Base-by-base conservation (phyloP, 139 green algal genomes). In the Spirogloea muscicola region DNA sequence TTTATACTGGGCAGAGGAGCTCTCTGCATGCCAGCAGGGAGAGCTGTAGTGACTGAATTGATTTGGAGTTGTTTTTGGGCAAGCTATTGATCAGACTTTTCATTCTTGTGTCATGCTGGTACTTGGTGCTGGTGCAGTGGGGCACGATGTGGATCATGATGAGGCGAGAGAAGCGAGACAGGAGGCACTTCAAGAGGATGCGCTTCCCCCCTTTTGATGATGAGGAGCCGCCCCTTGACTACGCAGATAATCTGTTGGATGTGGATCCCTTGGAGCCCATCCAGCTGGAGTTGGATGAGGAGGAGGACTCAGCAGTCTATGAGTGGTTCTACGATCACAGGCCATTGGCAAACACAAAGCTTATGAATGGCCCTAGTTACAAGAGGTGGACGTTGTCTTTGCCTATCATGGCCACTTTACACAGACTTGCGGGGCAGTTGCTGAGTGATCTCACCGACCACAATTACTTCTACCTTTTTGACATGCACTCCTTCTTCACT, bases 101-200 rank as follows among this genome's bases (percentile, higher is more conserved):
- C n/a, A n/a, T n/a, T n/a, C n/a, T n/a, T n/a, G n/a, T n/a, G n/a
- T n/a, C n/a, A n/a, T n/a, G n/a, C n/a, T n/a, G n/a, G n/a, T n/a
- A n/a, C n/a, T n/a, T n/a, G n/a, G n/a, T n/a, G n/a, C n/a, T n/a
- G 21, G 21, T 62, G 52, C 92, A 98, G 84, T 99, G 95, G 95
- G 94, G 92, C 74, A 95, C 86, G 58, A 98, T 98, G 93, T 99
- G 95, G 86, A 98, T 99, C 88, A 98, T 98, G 93, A 98, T 98
- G 94, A 83, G 95, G 43, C 85, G 95, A 0, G 95, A 99, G 89
- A 99, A 99, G 90, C 84, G 95, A 6, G 95, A 99, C 84, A 85
- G 95, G 25, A 82, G 94, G 51, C 95, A 99, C 88, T 98, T 99
- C 85, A 99, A 99, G 90, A 91, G 95, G 76, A 98, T 99, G 93